These are phyloP conservation scores for Trichoderma sp. DNA, from an alignment of 2,329 filamentous ascomycete species.

Conservation along the genomic window DNA sequence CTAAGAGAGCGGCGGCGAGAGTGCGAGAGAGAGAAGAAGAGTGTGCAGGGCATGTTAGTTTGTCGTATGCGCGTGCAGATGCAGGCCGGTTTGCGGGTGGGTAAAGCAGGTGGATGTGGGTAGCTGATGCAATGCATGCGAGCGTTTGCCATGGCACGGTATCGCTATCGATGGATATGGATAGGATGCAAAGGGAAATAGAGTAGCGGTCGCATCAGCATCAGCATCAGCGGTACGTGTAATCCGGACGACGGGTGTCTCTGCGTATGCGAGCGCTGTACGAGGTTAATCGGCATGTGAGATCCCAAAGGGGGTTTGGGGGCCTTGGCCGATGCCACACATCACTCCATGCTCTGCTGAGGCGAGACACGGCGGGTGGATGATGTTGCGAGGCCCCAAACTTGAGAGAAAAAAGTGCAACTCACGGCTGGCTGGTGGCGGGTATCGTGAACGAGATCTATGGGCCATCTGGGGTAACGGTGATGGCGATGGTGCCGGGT, in stretches of 20 bases:
- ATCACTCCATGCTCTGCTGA: neutral
- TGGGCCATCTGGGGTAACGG: neutral
- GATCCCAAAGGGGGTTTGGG: constrained; percentile 4
- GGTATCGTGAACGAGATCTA: neutral
- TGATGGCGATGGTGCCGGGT: neutral
- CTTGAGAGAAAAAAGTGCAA: neutral
- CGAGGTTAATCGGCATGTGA: constrained; percentile 16
- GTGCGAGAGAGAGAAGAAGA: neutral
- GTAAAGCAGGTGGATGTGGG: constrained; percentile 14
- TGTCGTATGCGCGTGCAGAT: constrained; percentile 13
- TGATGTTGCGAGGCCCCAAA: neutral
- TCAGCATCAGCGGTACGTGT: neutral
- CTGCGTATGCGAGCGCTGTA: neutral
- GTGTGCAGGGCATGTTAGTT: constrained; percentile 16
- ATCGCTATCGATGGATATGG: neutral
- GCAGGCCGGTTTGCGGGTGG: constrained; percentile 19
- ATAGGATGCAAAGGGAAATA: neutral
- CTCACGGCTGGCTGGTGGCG: neutral
- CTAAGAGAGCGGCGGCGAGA: neutral
- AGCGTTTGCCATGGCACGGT: neutral
- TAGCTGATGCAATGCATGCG: constrained; percentile 12
- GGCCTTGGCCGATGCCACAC: neutral
- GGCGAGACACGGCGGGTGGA: constrained; percentile 2
- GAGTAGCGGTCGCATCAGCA: neutral
- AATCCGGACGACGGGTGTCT: neutral